Conservation (phyloP, 2,329 filamentous ascomycete species). For the Trichoderma semiorbis region DNA sequence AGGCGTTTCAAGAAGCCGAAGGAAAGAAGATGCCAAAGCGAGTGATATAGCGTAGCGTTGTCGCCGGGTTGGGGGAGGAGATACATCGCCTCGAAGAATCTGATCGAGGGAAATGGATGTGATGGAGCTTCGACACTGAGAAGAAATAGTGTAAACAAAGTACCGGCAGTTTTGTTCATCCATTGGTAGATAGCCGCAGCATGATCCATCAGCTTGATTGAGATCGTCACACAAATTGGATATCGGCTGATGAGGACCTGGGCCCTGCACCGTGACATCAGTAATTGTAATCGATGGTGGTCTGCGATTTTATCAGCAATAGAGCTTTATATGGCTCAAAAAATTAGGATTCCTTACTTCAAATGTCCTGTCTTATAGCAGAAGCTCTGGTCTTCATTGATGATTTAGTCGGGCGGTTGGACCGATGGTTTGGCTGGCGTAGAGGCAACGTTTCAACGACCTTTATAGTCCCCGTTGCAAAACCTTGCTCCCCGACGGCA, state of each 20-base stretch:
- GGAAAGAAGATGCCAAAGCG: neutral
- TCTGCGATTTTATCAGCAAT: neutral
- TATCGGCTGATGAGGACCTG: neutral
- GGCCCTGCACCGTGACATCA: fast-evolving
- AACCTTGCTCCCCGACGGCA: neutral
- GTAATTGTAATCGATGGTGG: neutral
- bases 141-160: neutral
- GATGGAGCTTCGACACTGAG: neutral
- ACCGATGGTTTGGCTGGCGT: neutral
- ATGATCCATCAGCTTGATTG: neutral
- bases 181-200: neutral
- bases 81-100: neutral
- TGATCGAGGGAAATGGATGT: neutral
- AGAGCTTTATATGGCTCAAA: neutral
- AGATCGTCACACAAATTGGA: neutral
- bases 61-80: neutral
- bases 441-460: neutral
- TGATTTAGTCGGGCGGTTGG: neutral
- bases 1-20: neutral
- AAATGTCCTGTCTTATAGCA: neutral
- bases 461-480: neutral
- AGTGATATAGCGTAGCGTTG: neutral
- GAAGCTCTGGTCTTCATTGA: neutral
- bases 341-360: neutral
- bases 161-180: neutral